A percentile compares a stretch with the other conserved stretches of the same genome.
These are phyloP conservation scores for Marvania coccoides DNA, from an alignment of 139 green algal genomes.

Conservation along the genomic window DNA sequence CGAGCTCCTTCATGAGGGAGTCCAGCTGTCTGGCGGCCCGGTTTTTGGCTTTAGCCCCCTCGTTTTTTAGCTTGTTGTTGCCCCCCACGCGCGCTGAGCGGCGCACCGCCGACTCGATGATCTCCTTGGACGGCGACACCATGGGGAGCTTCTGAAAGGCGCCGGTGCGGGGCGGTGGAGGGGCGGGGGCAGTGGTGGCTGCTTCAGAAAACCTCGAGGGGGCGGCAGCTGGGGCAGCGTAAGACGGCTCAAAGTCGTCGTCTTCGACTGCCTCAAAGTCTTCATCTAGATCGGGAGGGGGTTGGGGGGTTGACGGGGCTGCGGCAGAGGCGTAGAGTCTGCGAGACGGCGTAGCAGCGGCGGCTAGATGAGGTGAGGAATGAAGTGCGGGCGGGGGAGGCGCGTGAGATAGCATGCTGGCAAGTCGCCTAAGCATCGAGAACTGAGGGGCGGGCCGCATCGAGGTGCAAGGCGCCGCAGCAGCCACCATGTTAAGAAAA, in stretches of 20 bases:
- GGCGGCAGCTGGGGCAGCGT: neutral
- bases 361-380: neutral
- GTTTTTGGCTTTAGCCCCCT: slow-evolving; percentile 61
- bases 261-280: neutral
- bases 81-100: slow-evolving; percentile 25
- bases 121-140: slow-evolving; percentile 52
- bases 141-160: slow-evolving; percentile 52
- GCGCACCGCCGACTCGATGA: slow-evolving; percentile 54
- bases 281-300: neutral
- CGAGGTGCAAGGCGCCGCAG: neutral
- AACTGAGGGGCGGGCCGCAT: neutral
- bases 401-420: neutral
- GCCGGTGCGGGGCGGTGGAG: slow-evolving; percentile 7
- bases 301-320: neutral
- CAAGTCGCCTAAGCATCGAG: neutral
- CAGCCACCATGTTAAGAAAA: too few species aligned
- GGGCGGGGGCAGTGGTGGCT: neutral
- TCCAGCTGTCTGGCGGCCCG: slow-evolving; percentile 61
- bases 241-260: neutral
- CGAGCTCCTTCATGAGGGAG: slow-evolving; percentile 62
- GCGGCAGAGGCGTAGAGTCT: neutral
- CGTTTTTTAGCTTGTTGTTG: slow-evolving; percentile 59
- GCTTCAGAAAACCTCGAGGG: neutral
- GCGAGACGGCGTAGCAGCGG: neutral
- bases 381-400: too few species aligned